Evolutionary conservation across 306 rosid genomes (phyloP), one percentile per base, ranked within the genome.

Genomic region (Arachis stenosperma): DNA sequence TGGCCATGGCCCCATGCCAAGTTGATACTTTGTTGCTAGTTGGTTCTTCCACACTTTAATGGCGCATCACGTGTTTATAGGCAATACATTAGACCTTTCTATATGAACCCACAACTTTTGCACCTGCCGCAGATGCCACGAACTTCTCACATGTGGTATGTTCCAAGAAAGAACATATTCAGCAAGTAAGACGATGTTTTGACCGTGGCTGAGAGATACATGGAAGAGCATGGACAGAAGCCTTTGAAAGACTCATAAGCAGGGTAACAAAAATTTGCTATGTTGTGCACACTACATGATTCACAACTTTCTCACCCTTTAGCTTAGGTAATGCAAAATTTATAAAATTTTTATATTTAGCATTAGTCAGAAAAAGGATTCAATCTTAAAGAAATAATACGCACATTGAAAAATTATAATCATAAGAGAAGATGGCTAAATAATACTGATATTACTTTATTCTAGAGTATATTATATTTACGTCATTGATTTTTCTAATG

Each of bases 41-140:
- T 94, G 86, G 98, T 94, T 61, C 87, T 94, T 63, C 96, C 97
- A 73, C 92, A 94, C 40, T 94, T 91, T 71, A 91, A 88, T 71
- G 98, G 97, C 6, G 96, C 98, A 33, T 92, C 98, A 9, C 74
- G 88, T 69, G 97, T 94, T 61, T 94, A 94, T 78, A 84, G 79
- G 65, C 83, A 78, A 71, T 91, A 86, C 70, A 81, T 89, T 71
- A 84, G 92, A 52, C 96, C 97, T 9, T 85, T 86, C 78, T 94
- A 94, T 59, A 85, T 82, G 94, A 88, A 94, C 79, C 96, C 98
- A 47, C 90, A 85, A 75, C 11, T 81, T 67, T 81, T 81, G 0
- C 77, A 81, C 56, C 54, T 80, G 39, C 81, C 84, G 3, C 80
- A 56, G 56, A 30, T 81, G 3, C 59, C 72, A 29, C 61, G 72